Evolutionary conservation across 768 basidiomycete genomes (phyloP), one percentile per base, ranked within the genome.

Genomic region (Agaricus blazei): DNA sequence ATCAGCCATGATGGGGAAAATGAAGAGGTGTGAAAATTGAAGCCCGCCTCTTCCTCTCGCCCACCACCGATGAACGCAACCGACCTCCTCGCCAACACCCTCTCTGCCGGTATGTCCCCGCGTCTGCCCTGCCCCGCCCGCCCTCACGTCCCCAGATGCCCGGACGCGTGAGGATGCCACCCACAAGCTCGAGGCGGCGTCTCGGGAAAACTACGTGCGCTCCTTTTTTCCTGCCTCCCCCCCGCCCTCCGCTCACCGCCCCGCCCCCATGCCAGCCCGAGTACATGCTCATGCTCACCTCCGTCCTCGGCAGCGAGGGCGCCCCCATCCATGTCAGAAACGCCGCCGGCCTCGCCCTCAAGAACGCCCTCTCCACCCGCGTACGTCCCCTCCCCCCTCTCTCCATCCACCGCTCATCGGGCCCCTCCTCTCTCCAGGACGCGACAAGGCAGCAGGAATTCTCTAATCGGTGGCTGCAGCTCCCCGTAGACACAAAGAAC

Each of bases 281-380:
- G 62, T 99, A 98, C 76, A 88, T 98, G 84, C 68, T 87, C 67
- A 93, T 91, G 80, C 85, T 99, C 59, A 87, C 90, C 15, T 72
- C 82, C 15, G 91, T 93, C 60, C 82, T 99, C 46, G 83, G 85
- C 28, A 87, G 93, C 62, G 92, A 94, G 67, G 73, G 60, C 43
- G 80, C 80, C 5, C 75, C 80, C 12, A 64, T 85, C 34, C 86
- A 93, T 68, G 82, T 95, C 51, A 81, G 97, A 62, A 96, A 91
- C 66, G 94, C 96, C n/a, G 95, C 97, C 24, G 94, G 93, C 68
- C 79, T 99, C 50, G 95, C 96, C 19, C 77, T 99, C 71, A 99
- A 98, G 82, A 99, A 99, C 71, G 83, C 93, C 58, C 72, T 99
- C 56, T 82, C 87, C 34, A 93, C 95, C 58, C 79, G 92, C 64